Base-by-base conservation (phyloP, 1,284 basidiomycete species). In the Fomes fomentarius region DNA sequence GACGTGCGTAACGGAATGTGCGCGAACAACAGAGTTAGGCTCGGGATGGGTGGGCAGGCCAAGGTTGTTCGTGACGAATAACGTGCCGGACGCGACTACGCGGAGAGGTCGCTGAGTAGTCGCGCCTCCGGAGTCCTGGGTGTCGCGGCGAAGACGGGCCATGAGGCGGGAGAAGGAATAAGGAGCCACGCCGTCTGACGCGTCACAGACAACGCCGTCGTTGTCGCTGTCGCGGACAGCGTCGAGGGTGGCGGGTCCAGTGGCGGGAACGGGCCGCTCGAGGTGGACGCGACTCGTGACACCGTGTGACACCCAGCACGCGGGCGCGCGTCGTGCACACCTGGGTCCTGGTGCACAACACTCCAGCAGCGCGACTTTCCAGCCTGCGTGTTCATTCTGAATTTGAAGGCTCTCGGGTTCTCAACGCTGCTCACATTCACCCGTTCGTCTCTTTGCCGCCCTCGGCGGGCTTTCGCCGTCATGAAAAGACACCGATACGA, bases 51-150 rank as follows among this genome's bases (percentile, higher is more conserved):
- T 68, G 24, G 83, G 80, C 2, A 93, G 65, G 41, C 76, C 74
- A 39, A 93, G 77, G 0, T 82, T 84, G 67, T 91, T 84, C 2
- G 88, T 90, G 41, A 87, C 70, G 67, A 92, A 93, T 37, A 93
- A 77, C 9, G 90, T 89, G 19, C 90, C 90, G 15, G 86, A 85
- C 7, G 87, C 87, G 40, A 93, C 78, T 24, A 93, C 82, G 40
- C 89, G 84, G 21, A 91, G 73, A n/a, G 80, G 77, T n/a, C 67
- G 68, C 24, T 66, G 63, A 4, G 48, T 9, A 0, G 58, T 47
- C 5, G 58, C 50, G 11, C 41, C 46, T 14, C 55, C 26, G 10
- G 61, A 61, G 26, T 69, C 66, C 47, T 65, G 62, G 45, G 66
- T 67, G 48, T 71, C 67, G 26, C 66, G 67, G 10, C 69, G 69